phyloP scores from a whole-genome alignment of 2,329 filamentous ascomycete genomes.

The Talaromyces sp. region DNA sequence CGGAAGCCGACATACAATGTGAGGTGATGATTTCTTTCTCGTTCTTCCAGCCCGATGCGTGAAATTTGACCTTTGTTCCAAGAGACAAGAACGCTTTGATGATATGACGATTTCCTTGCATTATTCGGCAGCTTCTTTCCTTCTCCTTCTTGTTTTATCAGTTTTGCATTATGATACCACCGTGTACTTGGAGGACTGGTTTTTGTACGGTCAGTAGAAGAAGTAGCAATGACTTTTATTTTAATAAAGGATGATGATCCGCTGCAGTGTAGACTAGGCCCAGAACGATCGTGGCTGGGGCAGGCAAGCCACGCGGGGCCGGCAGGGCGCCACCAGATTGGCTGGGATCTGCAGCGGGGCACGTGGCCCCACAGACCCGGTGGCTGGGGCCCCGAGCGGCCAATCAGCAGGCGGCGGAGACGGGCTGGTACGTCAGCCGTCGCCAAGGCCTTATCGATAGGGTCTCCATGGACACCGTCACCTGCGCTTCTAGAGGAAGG shows the following conservation, averaged over 20 bases:
- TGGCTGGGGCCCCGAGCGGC: background rate
- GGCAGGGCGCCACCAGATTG: background rate
- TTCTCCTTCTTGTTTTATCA: background rate
- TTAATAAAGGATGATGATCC: background rate
- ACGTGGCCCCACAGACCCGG: background rate
- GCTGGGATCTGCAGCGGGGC: background rate
- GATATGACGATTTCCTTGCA: background rate
- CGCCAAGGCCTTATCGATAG: background rate
- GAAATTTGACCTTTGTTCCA: background rate
- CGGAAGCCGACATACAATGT: constrained; percentile 72
- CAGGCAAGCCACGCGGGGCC: background rate
- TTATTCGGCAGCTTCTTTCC: background rate
- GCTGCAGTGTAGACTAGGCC: background rate
- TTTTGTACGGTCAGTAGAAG: background rate
- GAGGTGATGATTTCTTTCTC: constrained; percentile 31
- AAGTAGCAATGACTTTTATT: no score
- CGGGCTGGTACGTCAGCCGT: background rate
- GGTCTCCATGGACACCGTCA: background rate
- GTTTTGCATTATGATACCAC: background rate
- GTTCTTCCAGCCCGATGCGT: background rate
- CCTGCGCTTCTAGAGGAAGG: background rate
- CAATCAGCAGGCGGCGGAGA: background rate
- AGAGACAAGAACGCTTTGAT: background rate
- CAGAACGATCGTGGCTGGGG: background rate
- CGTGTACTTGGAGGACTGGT: background rate